phyloP scores from a whole-genome alignment of 768 basidiomycete species.

The Nidularia sp. region DNA sequence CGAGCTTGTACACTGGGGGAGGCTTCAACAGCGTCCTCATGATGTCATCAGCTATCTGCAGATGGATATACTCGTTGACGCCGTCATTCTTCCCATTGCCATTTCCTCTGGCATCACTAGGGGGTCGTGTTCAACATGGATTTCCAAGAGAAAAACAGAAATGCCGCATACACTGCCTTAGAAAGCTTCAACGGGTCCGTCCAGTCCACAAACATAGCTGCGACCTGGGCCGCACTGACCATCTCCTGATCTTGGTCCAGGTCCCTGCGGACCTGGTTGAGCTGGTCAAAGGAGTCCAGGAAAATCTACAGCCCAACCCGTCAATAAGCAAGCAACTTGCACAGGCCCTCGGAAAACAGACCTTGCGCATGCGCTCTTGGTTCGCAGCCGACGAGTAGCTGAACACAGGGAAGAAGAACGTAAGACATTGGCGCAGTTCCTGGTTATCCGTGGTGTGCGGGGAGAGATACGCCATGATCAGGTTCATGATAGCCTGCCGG shows the following conservation, averaged over 20 bases:
- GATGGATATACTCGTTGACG: slow-evolving; percentile 24
- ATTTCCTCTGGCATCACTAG: slow-evolving; percentile 9
- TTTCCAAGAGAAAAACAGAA: neutral
- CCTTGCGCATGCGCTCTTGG: slow-evolving; percentile 64
- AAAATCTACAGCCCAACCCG: slow-evolving; percentile 39
- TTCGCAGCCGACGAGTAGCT: slow-evolving; percentile 76
- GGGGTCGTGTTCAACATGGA: neutral
- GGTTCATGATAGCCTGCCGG: slow-evolving; percentile 26
- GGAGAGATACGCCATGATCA: slow-evolving; percentile 62
- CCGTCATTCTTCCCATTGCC: slow-evolving; percentile 14
- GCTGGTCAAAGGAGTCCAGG: slow-evolving; percentile 38
- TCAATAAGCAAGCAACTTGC: too few relatives aligned
- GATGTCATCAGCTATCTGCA: slow-evolving; percentile 48
- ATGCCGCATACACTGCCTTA: slow-evolving; percentile 23
- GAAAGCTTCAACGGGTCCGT: slow-evolving; percentile 71
- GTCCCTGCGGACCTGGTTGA: slow-evolving; percentile 47
- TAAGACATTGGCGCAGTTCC: slow-evolving; percentile 78
- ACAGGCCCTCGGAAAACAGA: slow-evolving; percentile 5
- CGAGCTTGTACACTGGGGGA: neutral
- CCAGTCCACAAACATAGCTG: slow-evolving; percentile 76
- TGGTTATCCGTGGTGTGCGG: slow-evolving; percentile 80
- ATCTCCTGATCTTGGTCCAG: slow-evolving; percentile 63
- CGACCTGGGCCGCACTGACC: slow-evolving; percentile 62
- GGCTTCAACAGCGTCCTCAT: slow-evolving; percentile 10
- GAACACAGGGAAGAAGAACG: slow-evolving; percentile 84